Conservation (phyloP, 176 grass and related monocot genomes). For the Avena atlantica region DNA sequence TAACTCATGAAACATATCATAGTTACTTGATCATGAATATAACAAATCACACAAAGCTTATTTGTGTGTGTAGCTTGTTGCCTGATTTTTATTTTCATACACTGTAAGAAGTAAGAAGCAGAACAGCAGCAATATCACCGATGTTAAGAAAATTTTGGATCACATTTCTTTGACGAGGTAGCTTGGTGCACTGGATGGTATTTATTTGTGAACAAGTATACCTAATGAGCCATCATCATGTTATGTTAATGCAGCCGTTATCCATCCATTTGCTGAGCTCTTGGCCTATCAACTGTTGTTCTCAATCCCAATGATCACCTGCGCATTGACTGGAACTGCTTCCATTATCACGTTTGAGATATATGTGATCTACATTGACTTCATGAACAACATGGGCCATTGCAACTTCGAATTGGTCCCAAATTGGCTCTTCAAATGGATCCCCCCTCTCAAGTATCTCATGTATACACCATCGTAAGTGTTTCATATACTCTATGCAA, state of each 20-base stretch:
- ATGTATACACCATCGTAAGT: conserved; percentile 99
- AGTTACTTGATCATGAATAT: background rate
- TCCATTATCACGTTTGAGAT: conserved; percentile 51
- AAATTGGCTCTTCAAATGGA: conserved; percentile 64
- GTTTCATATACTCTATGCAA: background rate
- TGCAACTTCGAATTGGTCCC: conserved; percentile 94
- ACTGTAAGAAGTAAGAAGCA: conserved; percentile 27
- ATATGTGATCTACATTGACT: conserved; percentile 73
- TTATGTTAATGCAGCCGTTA: conserved; percentile 64
- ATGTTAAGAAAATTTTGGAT: background rate
- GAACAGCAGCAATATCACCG: conserved; percentile 16
- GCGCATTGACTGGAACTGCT: conserved; percentile 42
- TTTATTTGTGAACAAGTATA: background rate
- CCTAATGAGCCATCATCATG: background rate
- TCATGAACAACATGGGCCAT: conserved; percentile 98
- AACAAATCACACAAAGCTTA: background rate
- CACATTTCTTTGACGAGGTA: background rate
- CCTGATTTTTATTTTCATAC: background rate
- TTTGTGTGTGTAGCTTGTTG: background rate
- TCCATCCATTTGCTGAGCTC: conserved; percentile 90
- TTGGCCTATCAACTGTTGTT: conserved; percentile 73
- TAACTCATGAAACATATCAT: background rate
- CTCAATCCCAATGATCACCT: conserved; percentile 56
- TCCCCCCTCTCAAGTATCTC: conserved; percentile 91
- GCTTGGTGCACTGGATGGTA: background rate